Evolutionary conservation across 1,284 basidiomycete genomes (phyloP), one percentile per base, ranked within the genome.

Genomic region (Gomphus bonarii): DNA sequence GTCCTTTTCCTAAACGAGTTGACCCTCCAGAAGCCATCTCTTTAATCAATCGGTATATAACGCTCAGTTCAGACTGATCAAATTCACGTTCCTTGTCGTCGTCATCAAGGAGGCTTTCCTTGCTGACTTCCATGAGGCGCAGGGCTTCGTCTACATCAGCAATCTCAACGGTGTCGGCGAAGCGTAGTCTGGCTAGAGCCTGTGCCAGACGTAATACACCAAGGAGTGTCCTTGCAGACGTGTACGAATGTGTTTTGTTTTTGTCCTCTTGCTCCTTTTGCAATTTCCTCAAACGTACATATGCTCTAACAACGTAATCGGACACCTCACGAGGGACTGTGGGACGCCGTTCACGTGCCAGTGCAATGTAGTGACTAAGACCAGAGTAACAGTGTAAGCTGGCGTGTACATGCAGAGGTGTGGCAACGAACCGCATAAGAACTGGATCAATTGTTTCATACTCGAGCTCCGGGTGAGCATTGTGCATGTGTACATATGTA

Each of bases 401-500:
- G 30, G 22, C 22, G 8, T 43, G 55, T 35, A 38, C 51, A 28
- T 22, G 51, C 43, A 44, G 6, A 33, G 18, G 8, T 36, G 33
- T n/a, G 16, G 25, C 22, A 18, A 63, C 75, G 59, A 60, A 90
- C 90, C 91, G 85, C 85, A 99, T 94, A 58, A 97, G 72, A 12
- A 78, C 76, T 5, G 95, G 93, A 50, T 91, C 85, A 52, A 99
- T 79, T 11, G 92, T 81, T 51, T 93, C 89, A 62, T 88, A 79
- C 59, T 91, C 85, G 28, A 97, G 78, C 58, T 84, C 80, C 0
- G 97, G 97, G 66, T 97, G 95, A 12, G 76, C 76, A 60, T 87
- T 94, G 73, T 92, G 79, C 97, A 99, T 99, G 70, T 99, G 97
- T 16, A 99, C 97, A 66, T 94, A 88, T 0, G 97, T 97, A 60